A percentile compares a stretch with the other conserved stretches of the same genome.
phyloP scores from a whole-genome alignment of 441 rosid genomes.

The Euphorbia schlechtendalii region DNA sequence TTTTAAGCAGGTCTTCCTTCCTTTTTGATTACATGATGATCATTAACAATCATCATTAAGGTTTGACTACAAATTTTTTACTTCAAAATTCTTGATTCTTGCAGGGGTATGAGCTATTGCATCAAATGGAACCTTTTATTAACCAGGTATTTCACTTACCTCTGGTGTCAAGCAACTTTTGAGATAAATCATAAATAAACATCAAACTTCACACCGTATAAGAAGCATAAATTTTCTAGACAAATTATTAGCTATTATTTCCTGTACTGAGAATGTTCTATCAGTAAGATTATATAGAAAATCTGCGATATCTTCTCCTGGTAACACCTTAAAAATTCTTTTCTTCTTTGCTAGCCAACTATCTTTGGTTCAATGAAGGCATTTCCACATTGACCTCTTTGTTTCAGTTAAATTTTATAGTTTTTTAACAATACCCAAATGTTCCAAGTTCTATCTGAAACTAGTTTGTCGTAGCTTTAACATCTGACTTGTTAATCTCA shows the following conservation, averaged over 20 bases:
- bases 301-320: not conserved
- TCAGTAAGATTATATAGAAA: not conserved
- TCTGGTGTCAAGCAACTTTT: not conserved
- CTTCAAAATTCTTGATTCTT: constrained; percentile 17
- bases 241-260: not conserved
- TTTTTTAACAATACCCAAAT: not conserved
- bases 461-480: not conserved
- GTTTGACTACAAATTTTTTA: constrained; percentile 12
- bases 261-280: not conserved
- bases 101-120: constrained; percentile 87
- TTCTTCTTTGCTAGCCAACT: not conserved
- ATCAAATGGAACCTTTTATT: constrained; percentile 86
- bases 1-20: constrained; percentile 90
- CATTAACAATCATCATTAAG: not conserved
- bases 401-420: not conserved
- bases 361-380: not conserved
- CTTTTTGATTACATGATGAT: constrained; percentile 15
- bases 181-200: not conserved
- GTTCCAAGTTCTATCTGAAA: constrained; percentile 7
- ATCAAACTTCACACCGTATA: not conserved
- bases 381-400: not conserved
- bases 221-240: not conserved
- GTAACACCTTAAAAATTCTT: not conserved
- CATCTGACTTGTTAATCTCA: not conserved
- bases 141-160: constrained; percentile 49